Conservation (phyloP, 176 grass and related monocot genomes). For the Areca catechu region DNA sequence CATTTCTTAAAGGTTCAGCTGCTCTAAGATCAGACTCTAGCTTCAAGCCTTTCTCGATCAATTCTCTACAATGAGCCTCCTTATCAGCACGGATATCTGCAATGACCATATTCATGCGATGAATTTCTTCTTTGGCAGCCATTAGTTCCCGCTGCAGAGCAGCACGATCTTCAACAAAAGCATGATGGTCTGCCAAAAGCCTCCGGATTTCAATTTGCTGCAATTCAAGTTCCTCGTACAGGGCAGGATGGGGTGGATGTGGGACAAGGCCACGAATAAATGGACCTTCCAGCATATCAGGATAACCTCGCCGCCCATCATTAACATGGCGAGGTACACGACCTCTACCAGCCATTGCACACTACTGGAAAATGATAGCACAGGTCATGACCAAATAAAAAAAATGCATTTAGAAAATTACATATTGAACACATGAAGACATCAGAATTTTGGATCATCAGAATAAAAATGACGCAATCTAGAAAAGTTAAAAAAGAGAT, state of each 20-base stretch:
- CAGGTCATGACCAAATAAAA: no score
- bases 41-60: constrained; percentile 56
- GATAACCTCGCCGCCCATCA: constrained; percentile 32
- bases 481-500: no score
- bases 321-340: constrained; percentile 26
- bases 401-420: no score
- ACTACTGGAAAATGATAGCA: no score
- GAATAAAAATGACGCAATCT: no score
- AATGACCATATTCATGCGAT: constrained; percentile 42
- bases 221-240: constrained; percentile 36
- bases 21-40: constrained; percentile 59
- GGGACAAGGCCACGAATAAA: constrained; percentile 22
- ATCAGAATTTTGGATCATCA: no score
- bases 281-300: constrained; percentile 25
- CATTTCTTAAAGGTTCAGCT: constrained; percentile 42
- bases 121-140: constrained; percentile 40
- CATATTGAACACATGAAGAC: no score
- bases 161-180: constrained; percentile 37
- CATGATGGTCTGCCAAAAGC: constrained; percentile 44
- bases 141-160: constrained; percentile 37
- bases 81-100: constrained; percentile 42
- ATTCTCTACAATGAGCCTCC: constrained; percentile 40
- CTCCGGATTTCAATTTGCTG: constrained; percentile 37
- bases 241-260: constrained; percentile 27
- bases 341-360: constrained; percentile 48